phyloP scores from a whole-genome alignment of 2,329 filamentous ascomycete genomes.

The Calonectria naviculata region DNA sequence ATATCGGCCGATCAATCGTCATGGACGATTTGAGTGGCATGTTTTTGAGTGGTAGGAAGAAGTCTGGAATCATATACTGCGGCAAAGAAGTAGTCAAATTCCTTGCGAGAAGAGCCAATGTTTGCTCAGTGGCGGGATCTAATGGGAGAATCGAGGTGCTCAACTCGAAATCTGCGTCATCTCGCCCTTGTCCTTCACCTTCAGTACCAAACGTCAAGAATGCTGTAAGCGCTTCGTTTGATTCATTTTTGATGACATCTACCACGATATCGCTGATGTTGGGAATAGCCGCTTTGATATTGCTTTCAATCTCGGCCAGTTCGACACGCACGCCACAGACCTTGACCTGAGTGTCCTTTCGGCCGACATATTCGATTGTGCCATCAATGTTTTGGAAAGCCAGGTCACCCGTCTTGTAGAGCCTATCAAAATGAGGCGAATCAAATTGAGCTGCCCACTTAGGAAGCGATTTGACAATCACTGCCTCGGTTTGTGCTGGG shows the following conservation, averaged over 20 bases:
- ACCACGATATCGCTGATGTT: background rate
- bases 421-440: background rate
- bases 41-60: background rate
- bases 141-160: background rate
- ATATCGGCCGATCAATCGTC: background rate
- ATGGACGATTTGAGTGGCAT: background rate
- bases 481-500: constrained; percentile 30
- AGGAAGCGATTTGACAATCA: constrained; percentile 43
- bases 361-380: constrained; percentile 53
- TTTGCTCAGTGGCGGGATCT: background rate
- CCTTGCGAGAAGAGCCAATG: background rate
- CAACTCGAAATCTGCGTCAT: background rate
- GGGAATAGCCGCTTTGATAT: background rate
- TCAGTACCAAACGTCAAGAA: background rate
- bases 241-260: background rate
- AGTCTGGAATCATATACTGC: constrained; percentile 1
- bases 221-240: background rate
- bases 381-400: constrained; percentile 45
- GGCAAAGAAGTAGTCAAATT: background rate
- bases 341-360: constrained; percentile 32
- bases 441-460: constrained; percentile 29
- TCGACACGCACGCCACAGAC: background rate
- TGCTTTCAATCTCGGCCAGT: background rate
- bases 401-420: constrained; percentile 39
- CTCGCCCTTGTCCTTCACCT: background rate